Base-by-base conservation (phyloP, 257 asterid species). In the Nicotiana sylvestris region DNA sequence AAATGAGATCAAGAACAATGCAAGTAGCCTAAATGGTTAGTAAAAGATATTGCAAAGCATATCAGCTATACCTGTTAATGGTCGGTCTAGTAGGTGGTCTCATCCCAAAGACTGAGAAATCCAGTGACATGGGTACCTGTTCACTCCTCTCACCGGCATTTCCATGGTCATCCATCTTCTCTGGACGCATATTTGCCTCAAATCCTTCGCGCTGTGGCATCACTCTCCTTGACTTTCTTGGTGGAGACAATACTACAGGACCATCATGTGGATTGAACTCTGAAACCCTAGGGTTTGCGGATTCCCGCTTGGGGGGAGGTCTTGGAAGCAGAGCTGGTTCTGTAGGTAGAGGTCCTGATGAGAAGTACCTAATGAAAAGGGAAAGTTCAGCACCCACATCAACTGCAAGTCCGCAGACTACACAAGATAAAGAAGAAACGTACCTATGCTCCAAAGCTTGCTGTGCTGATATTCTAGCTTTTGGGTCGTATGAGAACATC, bases 361-460 rank as follows among this genome's bases (percentile, higher is more conserved):
- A 85, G 88, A 96, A 96, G 85, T 93, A 96, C 94, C 99, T 96
- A 72, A 27, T 33, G 46, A 81, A 79, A 8, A 57, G n/a, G 61
- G 49, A 82, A 46, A 56, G 27, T 87, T 80, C 68, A 82, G 55
- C 49, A 30, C 49, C 25, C 62, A 74, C 80, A 74, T 49, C 80
- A 74, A 74, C 62, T 18, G 16, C 16, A 74, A 78, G 62, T 83
- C 68, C 32, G 62, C 62, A 62, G 82, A 62, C 57, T 66, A 49
- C 53, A 66, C 81, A 66, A 62, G 66, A 49, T 43, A 39, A 46
- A 30, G 56, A 37, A 18, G 25, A 82, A 78, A 46, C 86, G 82
- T 92, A 96, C 98, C 98, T 88, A 84, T 96, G 99, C 89, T 96
- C 99, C 83, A 96, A 84, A 46, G 99, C 99, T 88, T 90, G 98